Conservation (phyloP, 2,329 filamentous ascomycete species). For the Paraphaeosphaeria minitans region DNA sequence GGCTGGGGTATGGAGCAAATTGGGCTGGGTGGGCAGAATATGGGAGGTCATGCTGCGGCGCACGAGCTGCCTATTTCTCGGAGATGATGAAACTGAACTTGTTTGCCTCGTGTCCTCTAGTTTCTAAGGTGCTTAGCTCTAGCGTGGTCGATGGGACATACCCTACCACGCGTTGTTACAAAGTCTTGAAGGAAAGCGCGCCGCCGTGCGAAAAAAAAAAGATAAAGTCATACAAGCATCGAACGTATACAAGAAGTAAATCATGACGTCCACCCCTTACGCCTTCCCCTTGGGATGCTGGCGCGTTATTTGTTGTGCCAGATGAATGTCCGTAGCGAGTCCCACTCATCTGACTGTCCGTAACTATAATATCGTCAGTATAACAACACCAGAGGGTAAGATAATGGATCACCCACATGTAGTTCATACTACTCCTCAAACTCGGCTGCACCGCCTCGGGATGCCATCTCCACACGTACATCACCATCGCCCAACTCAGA, state of each 20-base stretch:
- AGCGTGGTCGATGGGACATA: not conserved
- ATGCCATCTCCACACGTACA: slow-evolving; percentile 93
- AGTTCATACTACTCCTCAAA: slow-evolving; percentile 93
- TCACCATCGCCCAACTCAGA: slow-evolving; percentile 88
- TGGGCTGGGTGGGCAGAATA: not conserved
- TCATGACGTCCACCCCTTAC: not conserved
- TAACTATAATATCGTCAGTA: slow-evolving; percentile 56
- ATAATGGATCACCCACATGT: slow-evolving; percentile 71
- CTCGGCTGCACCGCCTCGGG: slow-evolving; percentile 90
- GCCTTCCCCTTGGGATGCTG: not conserved
- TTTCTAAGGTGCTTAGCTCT: slow-evolving; percentile 5
- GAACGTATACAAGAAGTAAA: not conserved
- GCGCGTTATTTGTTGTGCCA: slow-evolving; percentile 73
- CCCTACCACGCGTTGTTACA: not conserved
- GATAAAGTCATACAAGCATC: slow-evolving; percentile 2
- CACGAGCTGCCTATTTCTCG: not conserved
- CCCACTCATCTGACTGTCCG: slow-evolving; percentile 85
- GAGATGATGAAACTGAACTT: not conserved
- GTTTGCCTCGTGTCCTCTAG: not conserved
- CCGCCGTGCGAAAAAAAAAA: not conserved
- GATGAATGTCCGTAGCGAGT: slow-evolving; percentile 80
- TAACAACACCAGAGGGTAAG: not conserved
- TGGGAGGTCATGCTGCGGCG: not conserved
- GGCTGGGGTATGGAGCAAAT: not conserved
- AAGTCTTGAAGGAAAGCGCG: not conserved